Percentiles rank a stretch among this genome's conserved stretches.
These are phyloP conservation scores for Flaveria brownii DNA, from an alignment of 129 eudicot genomes.

Conservation along the genomic window DNA sequence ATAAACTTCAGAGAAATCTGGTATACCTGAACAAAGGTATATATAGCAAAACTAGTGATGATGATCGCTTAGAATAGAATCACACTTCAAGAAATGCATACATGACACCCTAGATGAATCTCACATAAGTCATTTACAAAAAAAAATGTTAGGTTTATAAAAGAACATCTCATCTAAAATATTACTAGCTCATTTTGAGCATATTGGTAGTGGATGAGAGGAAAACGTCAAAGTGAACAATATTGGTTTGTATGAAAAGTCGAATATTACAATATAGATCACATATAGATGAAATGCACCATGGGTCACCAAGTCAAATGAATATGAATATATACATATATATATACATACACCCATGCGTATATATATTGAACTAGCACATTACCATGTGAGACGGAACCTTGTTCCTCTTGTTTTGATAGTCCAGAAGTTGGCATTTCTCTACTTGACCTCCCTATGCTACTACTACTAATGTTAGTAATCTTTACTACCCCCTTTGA, in stretches of 20 bases:
- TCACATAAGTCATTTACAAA: not conserved
- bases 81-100: not conserved
- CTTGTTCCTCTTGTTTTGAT: conserved; percentile 55
- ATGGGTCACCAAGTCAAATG: not conserved
- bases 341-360: not conserved
- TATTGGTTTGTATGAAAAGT: too few species aligned
- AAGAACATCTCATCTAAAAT: too few species aligned
- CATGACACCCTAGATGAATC: not conserved
- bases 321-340: too few species aligned
- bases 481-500: conserved; percentile 47
- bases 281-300: too few species aligned
- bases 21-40: conserved; percentile 58
- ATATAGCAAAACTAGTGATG: not conserved
- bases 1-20: conserved; percentile 92
- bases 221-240: too few species aligned
- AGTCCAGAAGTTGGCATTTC: conserved; percentile 53
- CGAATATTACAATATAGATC: not conserved
- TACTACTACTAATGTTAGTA: conserved; percentile 46
- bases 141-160: too few species aligned
- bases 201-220: not conserved
- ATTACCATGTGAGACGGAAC: conserved; percentile 59
- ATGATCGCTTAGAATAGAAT: not conserved
- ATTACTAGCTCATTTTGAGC: too few species aligned
- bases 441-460: conserved; percentile 56
- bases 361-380: conserved; percentile 2